phyloP scores from a whole-genome alignment of 805 yeast genomes.

The Tetrapisispora pingtungensis region DNA sequence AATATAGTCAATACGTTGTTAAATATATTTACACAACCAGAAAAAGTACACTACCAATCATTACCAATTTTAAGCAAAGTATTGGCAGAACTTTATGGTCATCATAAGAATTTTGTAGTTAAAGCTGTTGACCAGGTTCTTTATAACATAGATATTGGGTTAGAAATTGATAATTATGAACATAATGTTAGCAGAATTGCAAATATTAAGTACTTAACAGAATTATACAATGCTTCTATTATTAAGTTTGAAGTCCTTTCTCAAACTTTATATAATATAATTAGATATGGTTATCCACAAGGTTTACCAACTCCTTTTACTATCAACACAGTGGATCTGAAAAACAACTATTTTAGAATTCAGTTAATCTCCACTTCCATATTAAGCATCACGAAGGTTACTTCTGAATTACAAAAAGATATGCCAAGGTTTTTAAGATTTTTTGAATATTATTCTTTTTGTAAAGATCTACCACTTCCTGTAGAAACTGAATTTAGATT shows the following conservation, averaged over 20 bases:
- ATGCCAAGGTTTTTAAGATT: conserved; percentile 39
- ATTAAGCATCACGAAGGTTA: conserved; percentile 20
- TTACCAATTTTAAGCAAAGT: conserved; percentile 41
- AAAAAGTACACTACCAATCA: conserved; percentile 48
- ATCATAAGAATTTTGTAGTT: conserved; percentile 34
- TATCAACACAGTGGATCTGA: conserved; percentile 42
- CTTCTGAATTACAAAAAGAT: conserved; percentile 16
- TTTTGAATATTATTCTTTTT: conserved; percentile 61
- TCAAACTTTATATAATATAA: conserved; percentile 44
- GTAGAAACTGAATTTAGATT: conserved; percentile 49
- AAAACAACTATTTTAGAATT: conserved; percentile 63
- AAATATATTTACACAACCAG: conserved; percentile 46
- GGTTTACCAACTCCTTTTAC: conserved; percentile 43
- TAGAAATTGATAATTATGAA: conserved; percentile 55
- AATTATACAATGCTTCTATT: conserved; percentile 40
- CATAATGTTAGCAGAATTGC: conserved; percentile 53
- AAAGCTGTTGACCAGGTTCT: conserved; percentile 49
- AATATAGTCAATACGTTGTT: conserved; percentile 29
- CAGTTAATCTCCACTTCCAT: conserved; percentile 42
- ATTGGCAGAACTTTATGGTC: conserved; percentile 29
- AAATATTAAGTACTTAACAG: conserved; percentile 49
- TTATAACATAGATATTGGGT: conserved; percentile 54
- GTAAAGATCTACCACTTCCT: conserved; percentile 55
- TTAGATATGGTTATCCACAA: conserved; percentile 56
- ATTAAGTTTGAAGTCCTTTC: conserved; percentile 38